Percentiles rank a stretch among this genome's conserved stretches.
Conservation (phyloP, 2,329 filamentous ascomycete genomes). For the Penicillium sp. region DNA sequence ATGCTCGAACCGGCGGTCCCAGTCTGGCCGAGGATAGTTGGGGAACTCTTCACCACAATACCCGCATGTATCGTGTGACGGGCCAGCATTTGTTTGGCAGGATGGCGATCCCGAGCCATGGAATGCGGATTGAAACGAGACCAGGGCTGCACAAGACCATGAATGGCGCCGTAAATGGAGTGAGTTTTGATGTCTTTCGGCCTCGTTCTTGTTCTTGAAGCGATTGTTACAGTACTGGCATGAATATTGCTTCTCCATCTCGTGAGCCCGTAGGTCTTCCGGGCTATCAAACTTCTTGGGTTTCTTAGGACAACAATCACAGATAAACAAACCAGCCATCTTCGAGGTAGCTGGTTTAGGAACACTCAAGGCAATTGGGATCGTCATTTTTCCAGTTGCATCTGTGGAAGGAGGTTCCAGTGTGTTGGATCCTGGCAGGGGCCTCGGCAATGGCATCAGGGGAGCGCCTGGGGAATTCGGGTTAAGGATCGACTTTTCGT, state of each 20-base stretch:
- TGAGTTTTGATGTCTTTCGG: slow-evolving; percentile 93
- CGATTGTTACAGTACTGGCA: slow-evolving; percentile 91
- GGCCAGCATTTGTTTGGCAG: slow-evolving; percentile 38
- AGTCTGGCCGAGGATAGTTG: slow-evolving; percentile 75
- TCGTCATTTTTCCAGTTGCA: slow-evolving; percentile 53
- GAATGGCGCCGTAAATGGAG: slow-evolving; percentile 90
- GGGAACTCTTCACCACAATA: slow-evolving; percentile 95
- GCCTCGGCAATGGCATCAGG: slow-evolving; percentile 41
- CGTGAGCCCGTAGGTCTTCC: slow-evolving; percentile 82
- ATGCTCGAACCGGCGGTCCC: slow-evolving; percentile 85
- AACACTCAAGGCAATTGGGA: slow-evolving; percentile 37
- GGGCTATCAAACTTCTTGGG: slow-evolving; percentile 90
- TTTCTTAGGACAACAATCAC: slow-evolving; percentile 96
- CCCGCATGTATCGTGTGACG: slow-evolving; percentile 74
- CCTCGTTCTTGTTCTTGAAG: slow-evolving; percentile 99
- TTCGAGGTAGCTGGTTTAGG: slow-evolving; percentile 47
- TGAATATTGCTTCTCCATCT: slow-evolving; percentile 94
- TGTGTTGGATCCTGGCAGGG: slow-evolving; percentile 38
- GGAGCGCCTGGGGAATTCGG: slow-evolving; percentile 53
- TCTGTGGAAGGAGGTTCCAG: slow-evolving; percentile 46
- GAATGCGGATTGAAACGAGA: slow-evolving; percentile 78
- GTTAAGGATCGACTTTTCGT: slow-evolving; percentile 55
- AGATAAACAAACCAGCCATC: slow-evolving; percentile 69
- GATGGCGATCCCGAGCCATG: slow-evolving; percentile 69
- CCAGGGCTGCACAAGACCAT: slow-evolving; percentile 91